Conservation (phyloP, 441 rosid genomes). For the Corymbia calophylla region DNA sequence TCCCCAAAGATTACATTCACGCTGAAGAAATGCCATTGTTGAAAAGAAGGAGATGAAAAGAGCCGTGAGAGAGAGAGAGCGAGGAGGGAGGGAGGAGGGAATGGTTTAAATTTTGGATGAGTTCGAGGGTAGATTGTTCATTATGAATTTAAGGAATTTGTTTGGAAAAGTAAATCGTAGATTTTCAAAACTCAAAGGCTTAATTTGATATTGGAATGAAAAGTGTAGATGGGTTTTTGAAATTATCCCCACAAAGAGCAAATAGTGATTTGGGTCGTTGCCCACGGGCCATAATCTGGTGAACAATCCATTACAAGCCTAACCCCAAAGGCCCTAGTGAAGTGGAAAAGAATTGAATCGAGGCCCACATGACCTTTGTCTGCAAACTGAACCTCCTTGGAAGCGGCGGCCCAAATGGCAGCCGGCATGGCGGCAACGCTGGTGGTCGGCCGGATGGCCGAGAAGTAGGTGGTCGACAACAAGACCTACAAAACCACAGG, state of each 20-base stretch:
- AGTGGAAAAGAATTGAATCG: background rate
- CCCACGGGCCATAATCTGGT: background rate
- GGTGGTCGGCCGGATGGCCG: background rate
- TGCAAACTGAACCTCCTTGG: background rate
- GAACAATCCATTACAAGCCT: background rate
- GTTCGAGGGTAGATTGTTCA: background rate
- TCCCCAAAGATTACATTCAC: too few species aligned
- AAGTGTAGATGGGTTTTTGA: background rate
- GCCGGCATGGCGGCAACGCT: background rate
- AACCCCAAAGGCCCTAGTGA: background rate
- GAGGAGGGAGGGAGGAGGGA: background rate
- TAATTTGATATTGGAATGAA: background rate
- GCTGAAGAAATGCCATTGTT: background rate
- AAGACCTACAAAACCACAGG: background rate
- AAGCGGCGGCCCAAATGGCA: background rate
- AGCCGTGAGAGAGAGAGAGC: background rate
- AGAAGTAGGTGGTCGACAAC: background rate
- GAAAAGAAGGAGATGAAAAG: background rate
- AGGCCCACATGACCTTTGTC: background rate
- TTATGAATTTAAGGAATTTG: background rate
- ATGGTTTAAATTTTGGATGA: background rate
- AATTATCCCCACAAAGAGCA: background rate
- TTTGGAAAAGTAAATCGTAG: background rate
- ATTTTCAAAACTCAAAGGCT: background rate
- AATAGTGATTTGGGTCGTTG: background rate